phyloP scores from a whole-genome alignment of 108 stramenopile genomes.

The Nitzschia sp. region DNA sequence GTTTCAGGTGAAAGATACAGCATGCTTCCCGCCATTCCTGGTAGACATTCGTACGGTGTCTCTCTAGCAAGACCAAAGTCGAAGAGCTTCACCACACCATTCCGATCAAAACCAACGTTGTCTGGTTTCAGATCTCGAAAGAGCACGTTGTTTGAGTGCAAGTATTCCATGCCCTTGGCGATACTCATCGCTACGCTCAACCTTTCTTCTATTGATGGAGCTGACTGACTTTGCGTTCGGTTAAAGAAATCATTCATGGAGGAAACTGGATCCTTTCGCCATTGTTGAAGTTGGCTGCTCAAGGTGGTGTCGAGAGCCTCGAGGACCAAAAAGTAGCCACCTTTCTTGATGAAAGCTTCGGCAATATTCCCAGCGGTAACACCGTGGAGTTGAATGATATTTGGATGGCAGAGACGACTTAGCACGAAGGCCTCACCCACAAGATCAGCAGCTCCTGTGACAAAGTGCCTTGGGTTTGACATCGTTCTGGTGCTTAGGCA shows the following conservation, averaged over 20 bases:
- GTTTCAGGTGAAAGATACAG: slow-evolving; percentile 63
- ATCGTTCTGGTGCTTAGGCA: slow-evolving; percentile 26
- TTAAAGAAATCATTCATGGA: slow-evolving; percentile 8
- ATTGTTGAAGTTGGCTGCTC: slow-evolving; percentile 27
- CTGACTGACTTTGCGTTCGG: background rate
- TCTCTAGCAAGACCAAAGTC: slow-evolving; percentile 65
- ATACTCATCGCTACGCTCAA: slow-evolving; percentile 33
- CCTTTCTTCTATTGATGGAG: slow-evolving; percentile 15
- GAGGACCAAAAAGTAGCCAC: slow-evolving; percentile 59
- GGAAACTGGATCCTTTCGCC: slow-evolving; percentile 7
- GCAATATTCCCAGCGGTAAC: slow-evolving; percentile 23
- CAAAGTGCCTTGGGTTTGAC: slow-evolving; percentile 15
- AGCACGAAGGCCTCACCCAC: slow-evolving; percentile 30
- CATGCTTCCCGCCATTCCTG: slow-evolving; percentile 27
- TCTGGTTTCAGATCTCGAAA: slow-evolving; percentile 84
- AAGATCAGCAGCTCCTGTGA: slow-evolving; percentile 34
- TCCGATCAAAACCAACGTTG: slow-evolving; percentile 63
- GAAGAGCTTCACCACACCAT: slow-evolving; percentile 51
- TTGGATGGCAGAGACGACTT: slow-evolving; percentile 23
- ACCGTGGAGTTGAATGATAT: slow-evolving; percentile 33
- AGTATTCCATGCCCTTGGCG: slow-evolving; percentile 31
- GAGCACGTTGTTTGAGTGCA: slow-evolving; percentile 48
- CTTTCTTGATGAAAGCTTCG: slow-evolving; percentile 4
- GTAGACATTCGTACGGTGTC: background rate
- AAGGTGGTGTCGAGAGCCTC: slow-evolving; percentile 52